Evolutionary conservation across 495 filamentous ascomycete species (phyloP), one percentile per base, ranked within the genome.

Genomic region (Aspergillus kassunensis): DNA sequence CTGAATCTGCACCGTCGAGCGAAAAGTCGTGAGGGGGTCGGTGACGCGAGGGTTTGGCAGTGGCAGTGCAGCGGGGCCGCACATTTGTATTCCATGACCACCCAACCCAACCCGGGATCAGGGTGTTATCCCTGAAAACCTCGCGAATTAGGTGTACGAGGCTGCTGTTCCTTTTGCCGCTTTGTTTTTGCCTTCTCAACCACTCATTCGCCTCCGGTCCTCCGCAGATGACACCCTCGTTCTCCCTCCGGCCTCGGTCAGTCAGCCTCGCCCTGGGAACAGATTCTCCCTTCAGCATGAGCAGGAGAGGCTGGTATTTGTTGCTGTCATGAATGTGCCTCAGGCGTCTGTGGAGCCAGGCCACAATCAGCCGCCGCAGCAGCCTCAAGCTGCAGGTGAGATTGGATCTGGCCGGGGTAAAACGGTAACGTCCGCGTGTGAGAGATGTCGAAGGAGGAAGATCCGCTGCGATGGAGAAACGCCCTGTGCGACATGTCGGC

Each of bases 391-490:
- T 0, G 23, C 45, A 34, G 44, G 39, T 24, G 49, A 55, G 27
- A 39, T 10, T 10, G 35, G 34, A 5, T 23, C 27, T 30, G 36
- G 34, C 33, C 57, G 57, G 27, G 25, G 44, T 4, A 55, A 49
- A 19, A 46, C 57, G 13, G 52, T 52, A 3, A 40, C 53, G 12
- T 34, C 37, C 7, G 57, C 57, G 5, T 59, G 57, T 24, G 57
- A 59, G 20, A 39, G 57, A 19, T 59, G 57, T 30, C 49, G 57
- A 24, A 53, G 57, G 19, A 36, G 57, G 24, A 59, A 59, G 27
- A 59, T 59, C 35, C 49, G 57, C 12, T 59, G 57, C 30, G 57
- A 59, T 50, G 57, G 57, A 29, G 48, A 59, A 19, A 59, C 57
- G 4, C 57, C 57, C 0, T 59, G 57, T 35, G 52, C 57, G 6